phyloP scores from a whole-genome alignment of 2,329 filamentous ascomycete genomes.

The Aaosphaeria arxii region DNA sequence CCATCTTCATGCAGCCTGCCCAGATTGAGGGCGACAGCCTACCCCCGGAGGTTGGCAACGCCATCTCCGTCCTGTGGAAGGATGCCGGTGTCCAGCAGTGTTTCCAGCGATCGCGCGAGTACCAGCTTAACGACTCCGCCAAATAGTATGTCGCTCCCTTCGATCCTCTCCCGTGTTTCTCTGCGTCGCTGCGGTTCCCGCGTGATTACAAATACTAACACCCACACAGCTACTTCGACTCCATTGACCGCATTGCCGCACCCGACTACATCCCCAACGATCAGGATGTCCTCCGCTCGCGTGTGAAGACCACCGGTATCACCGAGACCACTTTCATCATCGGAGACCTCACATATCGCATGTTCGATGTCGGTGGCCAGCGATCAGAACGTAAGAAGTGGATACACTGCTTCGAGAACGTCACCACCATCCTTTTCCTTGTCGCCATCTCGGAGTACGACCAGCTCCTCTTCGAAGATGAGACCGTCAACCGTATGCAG shows the following conservation, averaged over 20 bases:
- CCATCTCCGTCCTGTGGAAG: constrained; percentile 90
- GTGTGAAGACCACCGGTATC: constrained; percentile 97
- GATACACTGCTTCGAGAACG: constrained; percentile 99
- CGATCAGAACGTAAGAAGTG: constrained; percentile 98
- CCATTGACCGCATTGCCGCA: constrained; percentile 83
- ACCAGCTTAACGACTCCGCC: constrained; percentile 93
- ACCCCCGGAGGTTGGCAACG: constrained; percentile 89
- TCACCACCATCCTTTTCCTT: constrained; percentile 93
- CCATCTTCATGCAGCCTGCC: constrained; percentile 96
- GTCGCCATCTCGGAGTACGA: constrained; percentile 98
- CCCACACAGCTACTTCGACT: constrained; percentile 80
- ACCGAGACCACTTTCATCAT: constrained; percentile 96
- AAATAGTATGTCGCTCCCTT: constrained; percentile 70
- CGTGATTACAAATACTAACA: constrained; percentile 12
- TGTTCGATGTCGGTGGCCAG: constrained; percentile 97
- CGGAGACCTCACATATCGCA: constrained; percentile 88
- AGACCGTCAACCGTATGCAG: constrained; percentile 78
- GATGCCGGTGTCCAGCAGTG: constrained; percentile 90
- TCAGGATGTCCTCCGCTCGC: constrained; percentile 89
- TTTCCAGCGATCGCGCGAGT: constrained; percentile 93
- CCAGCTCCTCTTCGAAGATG: constrained; percentile 91
- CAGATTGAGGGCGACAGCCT: constrained; percentile 95
- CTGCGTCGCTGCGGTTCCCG: neutral
- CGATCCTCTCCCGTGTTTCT: neutral
- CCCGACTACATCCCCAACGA: constrained; percentile 94